Conservation (phyloP, 2,329 filamentous ascomycete species). For the Diaporthe aspalathi region DNA sequence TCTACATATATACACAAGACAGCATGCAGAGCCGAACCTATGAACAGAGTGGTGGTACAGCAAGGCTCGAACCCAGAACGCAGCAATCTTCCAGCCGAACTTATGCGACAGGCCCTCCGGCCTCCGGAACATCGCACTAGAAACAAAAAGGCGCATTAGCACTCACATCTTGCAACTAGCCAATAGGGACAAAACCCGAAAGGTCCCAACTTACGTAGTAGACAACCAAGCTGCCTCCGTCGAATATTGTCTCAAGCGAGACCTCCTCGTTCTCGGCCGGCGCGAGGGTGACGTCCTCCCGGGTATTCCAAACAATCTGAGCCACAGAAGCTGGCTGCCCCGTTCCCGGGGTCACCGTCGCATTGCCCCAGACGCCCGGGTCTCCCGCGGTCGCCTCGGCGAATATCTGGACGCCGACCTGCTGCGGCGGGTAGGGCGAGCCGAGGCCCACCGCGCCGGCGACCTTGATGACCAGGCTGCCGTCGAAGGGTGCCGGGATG, state of each 20-base stretch:
- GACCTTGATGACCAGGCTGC: conserved; percentile 14
- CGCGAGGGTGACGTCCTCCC: background rate
- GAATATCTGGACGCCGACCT: conserved; percentile 14
- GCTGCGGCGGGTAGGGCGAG: conserved; percentile 23
- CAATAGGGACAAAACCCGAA: too few relatives aligned
- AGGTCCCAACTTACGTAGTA: background rate
- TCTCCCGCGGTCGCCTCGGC: background rate
- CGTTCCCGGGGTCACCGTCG: background rate
- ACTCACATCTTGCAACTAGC: rapidly evolving
- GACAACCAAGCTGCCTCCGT: conserved; percentile 10
- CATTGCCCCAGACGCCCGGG: conserved; percentile 10
- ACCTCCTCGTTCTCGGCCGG: background rate
- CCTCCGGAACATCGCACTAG: background rate
- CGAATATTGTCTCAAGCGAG: background rate
- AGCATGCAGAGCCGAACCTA: background rate
- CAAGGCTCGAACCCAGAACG: background rate
- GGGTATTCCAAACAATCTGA: conserved; percentile 6
- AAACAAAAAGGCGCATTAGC: background rate
- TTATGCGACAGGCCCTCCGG: background rate
- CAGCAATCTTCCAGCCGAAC: background rate
- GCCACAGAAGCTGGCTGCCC: background rate
- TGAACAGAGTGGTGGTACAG: background rate
- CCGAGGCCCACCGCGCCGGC: conserved; percentile 9
- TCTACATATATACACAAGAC: background rate
- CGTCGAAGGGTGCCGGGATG: conserved; percentile 1